Evolutionary conservation across 106 monocot species (phyloP).

Genomic region (Phalaenopsis equestris): DNA sequence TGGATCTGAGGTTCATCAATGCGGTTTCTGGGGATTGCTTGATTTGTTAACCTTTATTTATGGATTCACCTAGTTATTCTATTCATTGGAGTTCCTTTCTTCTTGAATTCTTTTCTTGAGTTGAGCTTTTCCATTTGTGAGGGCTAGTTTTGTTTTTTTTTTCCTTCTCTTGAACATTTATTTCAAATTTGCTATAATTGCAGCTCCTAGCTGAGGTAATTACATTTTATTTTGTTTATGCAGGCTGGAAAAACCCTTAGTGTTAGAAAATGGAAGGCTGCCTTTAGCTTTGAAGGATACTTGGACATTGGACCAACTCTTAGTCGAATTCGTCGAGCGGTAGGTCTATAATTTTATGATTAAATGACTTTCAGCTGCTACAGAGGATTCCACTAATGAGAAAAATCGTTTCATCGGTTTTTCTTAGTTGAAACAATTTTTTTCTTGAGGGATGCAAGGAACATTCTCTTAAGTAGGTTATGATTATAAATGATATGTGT

Average conservation of each 20-base stretch:
- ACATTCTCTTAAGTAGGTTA: background rate
- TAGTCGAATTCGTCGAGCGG: constrained; percentile 43
- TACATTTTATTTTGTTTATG: constrained; percentile 6
- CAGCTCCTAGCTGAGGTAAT: background rate
- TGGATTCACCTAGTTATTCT: background rate
- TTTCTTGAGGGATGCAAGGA: background rate
- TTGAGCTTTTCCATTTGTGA: background rate
- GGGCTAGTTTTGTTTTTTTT: background rate
- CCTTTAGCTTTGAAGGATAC: constrained; percentile 48
- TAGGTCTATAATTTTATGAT: constrained; percentile 10
- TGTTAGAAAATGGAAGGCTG: constrained; percentile 48
- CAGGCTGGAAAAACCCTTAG: constrained; percentile 61
- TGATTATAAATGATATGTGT: background rate
- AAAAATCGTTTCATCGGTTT: background rate
- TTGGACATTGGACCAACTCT: constrained; percentile 48
- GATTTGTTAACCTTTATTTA: background rate
- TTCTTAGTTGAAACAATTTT: background rate
- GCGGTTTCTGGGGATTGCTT: background rate
- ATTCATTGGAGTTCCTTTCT: background rate
- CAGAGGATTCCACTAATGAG: background rate
- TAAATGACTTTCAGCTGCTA: background rate
- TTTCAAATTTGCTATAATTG: background rate
- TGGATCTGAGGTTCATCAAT: background rate
- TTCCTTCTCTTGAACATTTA: background rate
- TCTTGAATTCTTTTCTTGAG: background rate